These are phyloP conservation scores for Sequoia sempervirens DNA, from an alignment of 75 land plant species.

Conservation along the genomic window DNA sequence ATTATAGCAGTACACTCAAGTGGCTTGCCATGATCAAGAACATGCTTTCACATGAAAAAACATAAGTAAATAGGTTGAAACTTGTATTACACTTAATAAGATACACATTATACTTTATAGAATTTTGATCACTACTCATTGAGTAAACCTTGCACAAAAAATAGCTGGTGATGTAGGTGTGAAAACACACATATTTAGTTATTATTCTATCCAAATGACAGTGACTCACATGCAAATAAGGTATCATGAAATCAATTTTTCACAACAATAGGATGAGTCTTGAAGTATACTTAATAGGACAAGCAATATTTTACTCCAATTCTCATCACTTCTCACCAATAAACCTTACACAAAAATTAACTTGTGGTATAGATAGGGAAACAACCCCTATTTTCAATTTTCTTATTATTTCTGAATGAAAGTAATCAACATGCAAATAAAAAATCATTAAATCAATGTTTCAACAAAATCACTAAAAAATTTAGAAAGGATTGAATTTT, in stretches of 20 bases:
- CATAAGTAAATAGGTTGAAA: not conserved
- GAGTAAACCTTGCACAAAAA: not conserved
- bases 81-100: not conserved
- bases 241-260: too few relatives aligned
- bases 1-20: slow-evolving; percentile 71
- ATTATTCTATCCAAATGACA: too few relatives aligned
- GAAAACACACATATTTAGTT: too few relatives aligned
- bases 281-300: too few relatives aligned
- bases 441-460: not conserved
- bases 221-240: too few relatives aligned
- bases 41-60: slow-evolving; percentile 50
- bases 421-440: not conserved
- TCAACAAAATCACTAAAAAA: not conserved
- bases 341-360: not conserved
- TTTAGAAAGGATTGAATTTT: not conserved
- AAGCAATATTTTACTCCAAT: not conserved
- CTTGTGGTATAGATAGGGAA: not conserved
- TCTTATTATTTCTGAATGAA: not conserved
- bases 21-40: slow-evolving; percentile 79
- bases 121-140: not conserved
- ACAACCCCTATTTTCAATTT: not conserved
- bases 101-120: not conserved
- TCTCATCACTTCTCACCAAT: not conserved
- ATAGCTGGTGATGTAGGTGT: too few relatives aligned
- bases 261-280: too few relatives aligned